These are phyloP conservation scores for Gossypium schwendimanii DNA, from an alignment of 441 rosid genomes.

Conservation along the genomic window DNA sequence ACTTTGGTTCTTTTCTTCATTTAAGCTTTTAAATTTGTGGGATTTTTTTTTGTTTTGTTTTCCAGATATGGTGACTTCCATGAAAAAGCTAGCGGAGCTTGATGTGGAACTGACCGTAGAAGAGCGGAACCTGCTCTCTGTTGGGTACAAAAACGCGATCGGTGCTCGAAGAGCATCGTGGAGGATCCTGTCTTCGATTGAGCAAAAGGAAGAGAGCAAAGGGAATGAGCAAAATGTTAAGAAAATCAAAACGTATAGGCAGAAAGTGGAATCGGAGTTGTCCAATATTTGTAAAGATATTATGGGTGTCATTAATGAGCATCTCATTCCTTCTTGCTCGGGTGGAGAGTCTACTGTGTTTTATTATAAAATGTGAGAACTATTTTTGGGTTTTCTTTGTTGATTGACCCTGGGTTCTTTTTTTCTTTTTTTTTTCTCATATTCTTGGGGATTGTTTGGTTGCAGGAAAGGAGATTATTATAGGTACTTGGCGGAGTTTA, in stretches of 20 bases:
- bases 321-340: constrained; percentile 49
- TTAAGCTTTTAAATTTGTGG: not conserved
- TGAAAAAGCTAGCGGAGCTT: constrained; percentile 64
- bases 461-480: constrained; percentile 57
- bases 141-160: constrained; percentile 62
- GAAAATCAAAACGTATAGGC: constrained; percentile 45
- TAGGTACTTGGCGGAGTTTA: constrained; percentile 46
- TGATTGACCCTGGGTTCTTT: not conserved
- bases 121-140: constrained; percentile 51
- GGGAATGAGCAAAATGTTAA: constrained; percentile 51
- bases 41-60: not conserved
- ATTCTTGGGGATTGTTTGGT: not conserved
- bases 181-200: constrained; percentile 55
- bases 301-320: constrained; percentile 51
- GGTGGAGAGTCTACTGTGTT: constrained; percentile 53
- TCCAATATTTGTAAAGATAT: constrained; percentile 45
- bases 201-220: constrained; percentile 53
- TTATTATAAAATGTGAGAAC: constrained; percentile 53
- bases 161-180: constrained; percentile 62
- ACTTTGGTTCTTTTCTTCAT: not conserved
- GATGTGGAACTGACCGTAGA: constrained; percentile 65
- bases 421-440: not conserved
- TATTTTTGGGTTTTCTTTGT: constrained; percentile 1
- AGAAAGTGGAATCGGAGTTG: constrained; percentile 49
- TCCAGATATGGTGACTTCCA: constrained; percentile 65